These are phyloP conservation scores for Smallanthus sonchifolius DNA, from an alignment of 129 eudicot species.

Conservation along the genomic window DNA sequence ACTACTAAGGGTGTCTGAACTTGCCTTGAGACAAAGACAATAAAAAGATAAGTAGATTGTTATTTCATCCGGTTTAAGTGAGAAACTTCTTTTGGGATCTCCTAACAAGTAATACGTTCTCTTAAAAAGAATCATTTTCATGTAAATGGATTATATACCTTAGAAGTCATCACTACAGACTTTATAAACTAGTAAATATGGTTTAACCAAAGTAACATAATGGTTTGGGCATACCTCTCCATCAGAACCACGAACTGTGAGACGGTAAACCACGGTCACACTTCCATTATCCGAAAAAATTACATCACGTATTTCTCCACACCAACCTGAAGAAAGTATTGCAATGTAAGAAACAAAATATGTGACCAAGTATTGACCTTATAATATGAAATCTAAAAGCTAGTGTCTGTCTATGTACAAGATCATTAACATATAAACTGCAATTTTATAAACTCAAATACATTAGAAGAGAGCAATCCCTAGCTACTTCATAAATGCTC, in stretches of 20 bases:
- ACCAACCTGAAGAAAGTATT: conserved; percentile 66
- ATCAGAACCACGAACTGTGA: conserved; percentile 88
- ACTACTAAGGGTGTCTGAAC: neutral
- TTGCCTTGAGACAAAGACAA: neutral
- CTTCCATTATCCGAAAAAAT: conserved; percentile 87
- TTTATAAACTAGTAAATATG: neutral
- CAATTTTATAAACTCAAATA: neutral
- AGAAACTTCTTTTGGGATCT: neutral
- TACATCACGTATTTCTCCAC: conserved; percentile 97
- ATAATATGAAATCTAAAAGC: neutral
- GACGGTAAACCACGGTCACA: conserved; percentile 95
- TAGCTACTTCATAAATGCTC: neutral
- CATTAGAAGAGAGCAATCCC: neutral
- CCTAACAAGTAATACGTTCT: neutral
- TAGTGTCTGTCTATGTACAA: neutral
- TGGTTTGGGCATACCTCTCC: conserved; percentile 71
- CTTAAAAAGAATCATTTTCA: neutral
- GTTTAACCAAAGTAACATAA: neutral
- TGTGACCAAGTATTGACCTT: neutral
- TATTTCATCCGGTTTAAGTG: neutral
- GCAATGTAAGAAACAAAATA: neutral
- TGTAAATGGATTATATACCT: neutral
- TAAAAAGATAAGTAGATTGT: neutral
- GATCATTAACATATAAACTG: conserved; percentile 1
- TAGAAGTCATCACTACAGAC: neutral